Conservation (phyloP, 768 basidiomycete species). For the Calocybe indica region DNA sequence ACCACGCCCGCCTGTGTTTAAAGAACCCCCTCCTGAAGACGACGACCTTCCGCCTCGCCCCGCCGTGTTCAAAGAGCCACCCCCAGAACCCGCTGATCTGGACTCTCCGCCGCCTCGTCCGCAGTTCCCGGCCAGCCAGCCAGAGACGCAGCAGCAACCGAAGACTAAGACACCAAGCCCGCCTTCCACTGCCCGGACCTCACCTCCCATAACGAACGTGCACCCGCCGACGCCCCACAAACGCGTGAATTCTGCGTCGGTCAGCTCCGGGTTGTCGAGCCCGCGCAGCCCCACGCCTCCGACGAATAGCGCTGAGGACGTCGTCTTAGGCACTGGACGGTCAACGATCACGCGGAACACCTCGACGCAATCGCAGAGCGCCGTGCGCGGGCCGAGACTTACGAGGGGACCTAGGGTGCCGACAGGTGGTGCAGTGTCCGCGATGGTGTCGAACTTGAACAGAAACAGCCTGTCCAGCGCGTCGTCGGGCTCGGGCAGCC, state of each 20-base stretch:
- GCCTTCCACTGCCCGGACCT: conserved; percentile 18
- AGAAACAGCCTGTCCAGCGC: conserved; percentile 35
- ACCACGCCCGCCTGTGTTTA: conserved; percentile 21
- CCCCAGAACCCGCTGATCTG: conserved; percentile 40
- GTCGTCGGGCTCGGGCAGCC: conserved; percentile 11
- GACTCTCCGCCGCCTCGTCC: conserved; percentile 37
- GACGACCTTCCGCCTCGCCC: conserved; percentile 29
- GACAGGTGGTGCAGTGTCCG: conserved; percentile 42
- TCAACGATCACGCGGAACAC: conserved; percentile 40
- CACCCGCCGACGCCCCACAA: conserved; percentile 50
- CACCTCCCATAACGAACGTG: conserved; percentile 32
- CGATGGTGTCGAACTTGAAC: conserved; percentile 52
- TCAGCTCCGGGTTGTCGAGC: conserved; percentile 26
- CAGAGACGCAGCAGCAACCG: too few species aligned
- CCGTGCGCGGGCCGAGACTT: conserved; percentile 43
- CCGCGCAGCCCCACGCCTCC: conserved; percentile 40
- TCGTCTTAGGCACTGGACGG: conserved; percentile 29
- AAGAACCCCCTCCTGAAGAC: conserved; percentile 40
- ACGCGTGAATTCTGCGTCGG: conserved; percentile 29
- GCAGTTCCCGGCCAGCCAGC: conserved; percentile 21
- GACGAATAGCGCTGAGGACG: conserved; percentile 21
- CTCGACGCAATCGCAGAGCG: conserved; percentile 29
- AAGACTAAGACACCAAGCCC: conserved; percentile 7
- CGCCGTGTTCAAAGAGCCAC: conserved; percentile 50
- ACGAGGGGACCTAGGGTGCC: conserved; percentile 41